Percentiles rank a stretch among this genome's conserved stretches.
These are phyloP conservation scores for Colletotrichum agaves DNA, from an alignment of 2,329 filamentous ascomycete genomes.

Conservation along the genomic window DNA sequence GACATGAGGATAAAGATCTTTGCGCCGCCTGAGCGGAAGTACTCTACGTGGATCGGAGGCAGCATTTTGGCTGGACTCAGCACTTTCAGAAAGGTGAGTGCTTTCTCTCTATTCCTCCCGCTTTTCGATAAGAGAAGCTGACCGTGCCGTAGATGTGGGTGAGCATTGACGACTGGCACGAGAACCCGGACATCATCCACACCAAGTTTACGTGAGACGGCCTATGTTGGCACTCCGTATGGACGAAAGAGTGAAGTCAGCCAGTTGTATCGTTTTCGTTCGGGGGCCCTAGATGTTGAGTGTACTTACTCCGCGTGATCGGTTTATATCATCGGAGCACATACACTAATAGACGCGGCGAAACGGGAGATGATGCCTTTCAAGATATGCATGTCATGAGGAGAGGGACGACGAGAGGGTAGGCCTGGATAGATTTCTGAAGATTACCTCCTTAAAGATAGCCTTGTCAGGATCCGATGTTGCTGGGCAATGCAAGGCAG, in stretches of 20 bases:
- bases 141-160: slow-evolving; percentile 87
- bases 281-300: neutral
- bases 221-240: slow-evolving; percentile 12
- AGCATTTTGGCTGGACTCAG: slow-evolving; percentile 96
- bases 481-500: neutral
- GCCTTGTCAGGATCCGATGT: slow-evolving; percentile 2
- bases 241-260: neutral
- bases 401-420: neutral
- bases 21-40: slow-evolving; percentile 96
- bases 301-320: neutral
- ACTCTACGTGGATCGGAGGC: slow-evolving; percentile 98
- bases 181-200: slow-evolving; percentile 99
- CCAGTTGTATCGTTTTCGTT: neutral
- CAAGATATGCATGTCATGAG: neutral
- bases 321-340: neutral
- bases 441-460: slow-evolving; percentile 6
- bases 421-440: slow-evolving; percentile 20
- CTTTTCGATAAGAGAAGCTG: neutral
- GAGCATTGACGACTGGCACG: slow-evolving; percentile 99
- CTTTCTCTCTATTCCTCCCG: neutral
- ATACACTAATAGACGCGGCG: neutral
- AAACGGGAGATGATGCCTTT: neutral
- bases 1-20: slow-evolving; percentile 99
- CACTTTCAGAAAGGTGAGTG: slow-evolving; percentile 91
- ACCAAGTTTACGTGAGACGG: slow-evolving; percentile 85